These are phyloP conservation scores for Alectoria sarmentosa DNA, from an alignment of 495 filamentous ascomycete species.

Conservation along the genomic window DNA sequence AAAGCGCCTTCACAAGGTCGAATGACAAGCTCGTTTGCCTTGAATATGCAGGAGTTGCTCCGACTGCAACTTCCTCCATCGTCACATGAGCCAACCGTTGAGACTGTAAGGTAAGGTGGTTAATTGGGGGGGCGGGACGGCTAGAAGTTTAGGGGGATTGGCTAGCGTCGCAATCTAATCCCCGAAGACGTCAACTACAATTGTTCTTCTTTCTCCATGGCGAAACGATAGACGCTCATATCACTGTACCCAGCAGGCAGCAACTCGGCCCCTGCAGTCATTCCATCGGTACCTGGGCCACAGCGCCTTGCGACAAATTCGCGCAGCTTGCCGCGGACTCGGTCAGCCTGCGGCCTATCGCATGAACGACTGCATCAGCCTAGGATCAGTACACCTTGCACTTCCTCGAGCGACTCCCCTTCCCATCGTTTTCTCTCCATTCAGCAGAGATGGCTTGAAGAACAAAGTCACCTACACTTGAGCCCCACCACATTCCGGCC, in stretches of 20 bases:
- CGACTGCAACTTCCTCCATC: not conserved
- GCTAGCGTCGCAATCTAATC: conserved; percentile 5
- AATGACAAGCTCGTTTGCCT: not conserved
- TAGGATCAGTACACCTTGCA: conserved; percentile 3
- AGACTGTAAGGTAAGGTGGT: not conserved
- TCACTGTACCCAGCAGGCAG: not conserved
- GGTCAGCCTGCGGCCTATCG: conserved; percentile 7
- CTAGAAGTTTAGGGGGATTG: not conserved
- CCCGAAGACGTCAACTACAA: not conserved
- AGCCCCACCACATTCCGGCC: not conserved
- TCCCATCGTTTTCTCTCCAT: not conserved
- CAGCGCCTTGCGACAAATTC: not conserved
- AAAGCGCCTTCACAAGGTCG: not conserved
- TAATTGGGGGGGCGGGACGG: not conserved
- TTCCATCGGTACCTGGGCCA: not conserved
- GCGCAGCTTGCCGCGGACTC: conserved; percentile 5
- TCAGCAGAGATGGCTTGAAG: not conserved
- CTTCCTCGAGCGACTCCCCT: not conserved
- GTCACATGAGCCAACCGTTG: conserved; percentile 1
- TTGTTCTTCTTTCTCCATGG: not conserved
- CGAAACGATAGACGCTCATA: not conserved
- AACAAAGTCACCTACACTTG: not conserved
- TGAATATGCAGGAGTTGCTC: not conserved
- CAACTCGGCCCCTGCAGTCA: not conserved
- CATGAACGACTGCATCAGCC: conserved; percentile 6